Percentiles rank a stretch among this genome's conserved stretches.
Conservation (phyloP, 805 yeast species). For the Yamadazyma nakazawae region DNA sequence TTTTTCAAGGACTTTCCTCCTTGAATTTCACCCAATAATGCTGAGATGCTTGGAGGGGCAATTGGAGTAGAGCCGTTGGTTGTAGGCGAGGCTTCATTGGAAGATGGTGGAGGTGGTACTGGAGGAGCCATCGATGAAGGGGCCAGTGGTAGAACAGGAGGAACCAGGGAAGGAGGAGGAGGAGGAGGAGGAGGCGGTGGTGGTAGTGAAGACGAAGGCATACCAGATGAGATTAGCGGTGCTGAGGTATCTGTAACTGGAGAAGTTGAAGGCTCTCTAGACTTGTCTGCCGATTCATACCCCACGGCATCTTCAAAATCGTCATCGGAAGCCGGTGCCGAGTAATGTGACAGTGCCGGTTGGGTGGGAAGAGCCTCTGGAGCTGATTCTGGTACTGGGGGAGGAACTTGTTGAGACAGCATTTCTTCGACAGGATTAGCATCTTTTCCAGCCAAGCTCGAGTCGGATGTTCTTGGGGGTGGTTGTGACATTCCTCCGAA, state of each 20-base stretch:
- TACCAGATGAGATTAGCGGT: slow-evolving; percentile 2
- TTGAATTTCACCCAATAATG: slow-evolving; percentile 55
- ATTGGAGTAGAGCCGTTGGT: slow-evolving; percentile 27
- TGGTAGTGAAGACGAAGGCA: slow-evolving; percentile 6
- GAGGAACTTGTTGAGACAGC: slow-evolving; percentile 21
- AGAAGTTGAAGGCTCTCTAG: slow-evolving; percentile 2
- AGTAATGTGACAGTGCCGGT: neutral
- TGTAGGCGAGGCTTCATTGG: slow-evolving; percentile 27
- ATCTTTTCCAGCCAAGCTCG: slow-evolving; percentile 13
- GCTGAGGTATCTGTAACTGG: neutral
- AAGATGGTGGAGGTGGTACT: slow-evolving; percentile 22
- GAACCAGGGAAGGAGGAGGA: slow-evolving; percentile 20
- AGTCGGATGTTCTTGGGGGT: slow-evolving; percentile 19
- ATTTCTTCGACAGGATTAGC: neutral
- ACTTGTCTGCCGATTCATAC: slow-evolving; percentile 1
- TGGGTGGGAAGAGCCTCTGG: slow-evolving; percentile 4
- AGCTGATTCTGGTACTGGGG: neutral
- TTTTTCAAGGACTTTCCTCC: slow-evolving; percentile 50
- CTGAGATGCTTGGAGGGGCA: slow-evolving; percentile 38
- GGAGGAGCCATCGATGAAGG: slow-evolving; percentile 22
- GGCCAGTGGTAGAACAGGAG: slow-evolving; percentile 21
- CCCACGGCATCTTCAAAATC: slow-evolving; percentile 8
- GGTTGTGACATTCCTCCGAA: slow-evolving; percentile 51
- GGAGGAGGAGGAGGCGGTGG: slow-evolving; percentile 11
- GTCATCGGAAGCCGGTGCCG: neutral